phyloP scores from a whole-genome alignment of 345 rosid species.

The Brassica rapa region DNA sequence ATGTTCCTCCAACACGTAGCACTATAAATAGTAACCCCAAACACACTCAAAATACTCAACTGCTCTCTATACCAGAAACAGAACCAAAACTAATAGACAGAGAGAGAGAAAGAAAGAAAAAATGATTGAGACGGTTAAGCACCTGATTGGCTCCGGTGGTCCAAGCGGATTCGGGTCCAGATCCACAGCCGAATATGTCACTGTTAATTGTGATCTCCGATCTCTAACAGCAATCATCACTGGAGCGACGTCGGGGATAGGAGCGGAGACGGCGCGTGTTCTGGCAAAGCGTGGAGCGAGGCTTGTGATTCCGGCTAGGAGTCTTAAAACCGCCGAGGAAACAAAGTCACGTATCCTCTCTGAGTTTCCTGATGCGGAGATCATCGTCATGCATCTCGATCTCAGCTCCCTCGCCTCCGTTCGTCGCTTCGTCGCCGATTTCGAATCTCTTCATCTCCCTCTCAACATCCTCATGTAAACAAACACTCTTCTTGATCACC shows the following conservation, averaged over 20 bases:
- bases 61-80: background rate
- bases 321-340: constrained; percentile 82
- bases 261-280: constrained; percentile 92
- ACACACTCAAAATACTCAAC: background rate
- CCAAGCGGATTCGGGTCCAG: constrained; percentile 83
- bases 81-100: background rate
- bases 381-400: constrained; percentile 80
- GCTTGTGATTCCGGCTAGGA: constrained; percentile 83
- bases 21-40: constrained; percentile 30
- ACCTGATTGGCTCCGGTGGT: constrained; percentile 80
- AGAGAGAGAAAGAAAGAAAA: background rate
- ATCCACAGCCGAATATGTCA: constrained; percentile 83
- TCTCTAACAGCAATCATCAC: constrained; percentile 40
- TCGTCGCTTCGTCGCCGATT: constrained; percentile 63
- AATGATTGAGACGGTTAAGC: constrained; percentile 82
- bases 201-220: constrained; percentile 36
- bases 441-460: constrained; percentile 67
- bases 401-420: constrained; percentile 87
- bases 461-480: constrained; percentile 76
- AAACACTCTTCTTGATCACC: background rate
- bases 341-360: constrained; percentile 66
- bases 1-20: constrained; percentile 36
- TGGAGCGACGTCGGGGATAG: constrained; percentile 95
- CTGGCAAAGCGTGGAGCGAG: constrained; percentile 76
- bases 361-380: constrained; percentile 68